A percentile compares a stretch with the other conserved stretches of the same genome.
phyloP scores from a whole-genome alignment of 257 asterid genomes.

The Solanum chmielewskii region DNA sequence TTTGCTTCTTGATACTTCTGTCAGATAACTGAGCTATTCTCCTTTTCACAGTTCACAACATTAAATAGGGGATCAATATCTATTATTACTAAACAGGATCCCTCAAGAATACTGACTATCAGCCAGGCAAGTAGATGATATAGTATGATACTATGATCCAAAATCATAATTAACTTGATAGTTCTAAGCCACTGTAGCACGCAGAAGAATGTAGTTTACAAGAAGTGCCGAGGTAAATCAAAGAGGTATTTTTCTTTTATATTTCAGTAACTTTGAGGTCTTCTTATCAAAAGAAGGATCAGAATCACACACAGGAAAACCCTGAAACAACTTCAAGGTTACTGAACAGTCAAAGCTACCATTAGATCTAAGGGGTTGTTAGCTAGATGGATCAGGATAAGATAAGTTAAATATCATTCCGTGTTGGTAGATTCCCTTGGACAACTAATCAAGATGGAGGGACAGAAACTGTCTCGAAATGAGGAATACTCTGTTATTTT shows the following conservation, averaged over 20 bases:
- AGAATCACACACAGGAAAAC: not conserved
- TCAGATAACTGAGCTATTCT: not conserved
- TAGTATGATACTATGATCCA: not conserved
- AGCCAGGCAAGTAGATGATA: not conserved
- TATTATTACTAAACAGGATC: not conserved
- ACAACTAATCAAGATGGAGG: not conserved
- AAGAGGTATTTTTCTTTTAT: not conserved
- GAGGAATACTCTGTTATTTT: not conserved
- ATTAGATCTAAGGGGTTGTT: not conserved
- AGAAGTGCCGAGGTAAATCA: not conserved
- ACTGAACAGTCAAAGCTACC: not conserved
- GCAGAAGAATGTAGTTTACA: not conserved
- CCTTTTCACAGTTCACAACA: not conserved
- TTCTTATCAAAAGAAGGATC: not conserved
- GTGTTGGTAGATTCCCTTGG: not conserved
- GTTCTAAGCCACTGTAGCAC: not conserved
- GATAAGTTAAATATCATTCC: not conserved
- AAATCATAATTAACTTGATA: not conserved
- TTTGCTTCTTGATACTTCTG: not conserved
- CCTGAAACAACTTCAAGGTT: not conserved
- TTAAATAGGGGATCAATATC: not conserved
- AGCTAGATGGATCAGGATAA: not conserved
- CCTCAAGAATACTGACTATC: not conserved
- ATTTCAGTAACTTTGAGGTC: not conserved
- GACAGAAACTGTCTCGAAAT: not conserved